A percentile compares a stretch with the other conserved stretches of the same genome.
Evolutionary conservation across 345 rosid genomes (phyloP).

Genomic region (Rubroshorea leprosula): DNA sequence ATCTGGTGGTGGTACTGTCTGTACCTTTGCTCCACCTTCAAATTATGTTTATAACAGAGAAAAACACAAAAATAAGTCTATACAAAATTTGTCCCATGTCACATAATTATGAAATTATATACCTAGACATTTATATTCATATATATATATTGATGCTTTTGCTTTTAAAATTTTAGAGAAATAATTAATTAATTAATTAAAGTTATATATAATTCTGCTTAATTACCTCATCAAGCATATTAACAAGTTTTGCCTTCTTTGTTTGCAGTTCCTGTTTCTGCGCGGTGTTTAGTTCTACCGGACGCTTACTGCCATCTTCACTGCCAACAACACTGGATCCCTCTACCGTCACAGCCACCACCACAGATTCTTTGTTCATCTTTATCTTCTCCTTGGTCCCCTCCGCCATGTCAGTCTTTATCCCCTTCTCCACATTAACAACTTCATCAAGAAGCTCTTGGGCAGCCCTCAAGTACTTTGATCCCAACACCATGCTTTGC

Average conservation of each 20-base stretch:
- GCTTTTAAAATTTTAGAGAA: too few relatives aligned
- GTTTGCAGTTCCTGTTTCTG: constrained; percentile 58
- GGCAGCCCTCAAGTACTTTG: constrained; percentile 60
- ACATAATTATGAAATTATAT: too few relatives aligned
- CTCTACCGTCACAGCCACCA: constrained; percentile 12
- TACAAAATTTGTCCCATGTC: too few relatives aligned
- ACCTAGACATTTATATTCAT: too few relatives aligned
- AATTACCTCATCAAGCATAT: constrained; percentile 75
- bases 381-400: constrained; percentile 23
- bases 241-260: constrained; percentile 59
- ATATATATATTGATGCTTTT: too few relatives aligned
- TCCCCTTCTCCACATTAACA: constrained; percentile 36
- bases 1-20: constrained; percentile 67
- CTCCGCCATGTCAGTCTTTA: constrained; percentile 17
- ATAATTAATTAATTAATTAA: too few relatives aligned
- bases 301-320: constrained; percentile 5
- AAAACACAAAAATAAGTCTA: too few relatives aligned
- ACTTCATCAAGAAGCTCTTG: constrained; percentile 76
- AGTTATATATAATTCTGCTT: not conserved
- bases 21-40: constrained; percentile 66
- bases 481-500: constrained; percentile 35
- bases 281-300: constrained; percentile 34
- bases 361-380: constrained; percentile 17
- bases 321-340: constrained; percentile 13
- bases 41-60: constrained; percentile 1